Conservation (phyloP, 106 monocot genomes). For the Platanthera zijinensis region DNA sequence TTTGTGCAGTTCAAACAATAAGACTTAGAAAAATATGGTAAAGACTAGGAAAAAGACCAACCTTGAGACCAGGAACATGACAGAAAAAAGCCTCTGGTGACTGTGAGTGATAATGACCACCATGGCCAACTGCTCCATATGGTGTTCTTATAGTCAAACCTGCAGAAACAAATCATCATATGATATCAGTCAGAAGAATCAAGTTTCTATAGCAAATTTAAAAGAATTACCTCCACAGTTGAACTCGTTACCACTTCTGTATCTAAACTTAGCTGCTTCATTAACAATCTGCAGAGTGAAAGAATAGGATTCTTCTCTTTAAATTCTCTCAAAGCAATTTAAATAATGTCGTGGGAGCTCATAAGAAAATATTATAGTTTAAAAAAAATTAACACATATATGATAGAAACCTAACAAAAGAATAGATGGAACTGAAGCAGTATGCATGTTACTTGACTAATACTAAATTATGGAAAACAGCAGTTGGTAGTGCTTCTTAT, state of each 20-base stretch:
- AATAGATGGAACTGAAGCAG: too few relatives aligned
- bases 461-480: neutral
- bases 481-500: neutral
- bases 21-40: neutral
- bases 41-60: constrained; percentile 3
- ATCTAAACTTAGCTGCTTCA: constrained; percentile 98
- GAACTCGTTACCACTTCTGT: constrained; percentile 89
- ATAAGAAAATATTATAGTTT: too few relatives aligned
- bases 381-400: too few relatives aligned
- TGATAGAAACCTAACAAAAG: too few relatives aligned
- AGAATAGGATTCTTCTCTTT: neutral
- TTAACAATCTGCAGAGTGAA: constrained; percentile 63
- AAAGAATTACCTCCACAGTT: constrained; percentile 83
- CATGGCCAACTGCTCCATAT: constrained; percentile 98
- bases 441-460: neutral
- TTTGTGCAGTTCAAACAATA: too few relatives aligned
- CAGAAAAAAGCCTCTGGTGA: constrained; percentile 98
- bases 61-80: constrained; percentile 99
- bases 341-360: neutral
- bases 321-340: neutral
- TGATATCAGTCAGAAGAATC: neutral
- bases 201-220: neutral
- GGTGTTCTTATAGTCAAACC: constrained; percentile 91
- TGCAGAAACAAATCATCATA: constrained; percentile 12
- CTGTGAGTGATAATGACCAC: constrained; percentile 97